Conservation (phyloP, 2,329 filamentous ascomycete species). For the Monosporascus sp. region DNA sequence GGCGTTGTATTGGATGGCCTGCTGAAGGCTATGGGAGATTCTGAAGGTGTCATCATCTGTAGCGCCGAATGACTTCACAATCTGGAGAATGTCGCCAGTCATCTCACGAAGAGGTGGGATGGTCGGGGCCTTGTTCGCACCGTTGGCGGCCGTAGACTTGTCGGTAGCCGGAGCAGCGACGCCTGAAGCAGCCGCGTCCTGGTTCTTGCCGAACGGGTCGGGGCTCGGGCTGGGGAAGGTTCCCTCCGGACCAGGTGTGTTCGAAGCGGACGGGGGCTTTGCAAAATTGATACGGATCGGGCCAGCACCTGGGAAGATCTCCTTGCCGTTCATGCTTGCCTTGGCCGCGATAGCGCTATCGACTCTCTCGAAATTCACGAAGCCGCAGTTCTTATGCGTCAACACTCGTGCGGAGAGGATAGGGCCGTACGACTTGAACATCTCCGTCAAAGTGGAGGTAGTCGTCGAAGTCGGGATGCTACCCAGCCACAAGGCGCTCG, state of each 20-base stretch:
- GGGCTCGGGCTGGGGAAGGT: constrained; percentile 88
- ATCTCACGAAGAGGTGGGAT: constrained; percentile 74
- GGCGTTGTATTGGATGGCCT: constrained; percentile 67
- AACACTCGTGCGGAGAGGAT: constrained; percentile 90
- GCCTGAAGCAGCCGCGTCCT: constrained; percentile 39
- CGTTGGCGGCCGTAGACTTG: constrained; percentile 26
- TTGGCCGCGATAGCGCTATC: constrained; percentile 91
- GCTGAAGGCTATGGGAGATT: constrained; percentile 70
- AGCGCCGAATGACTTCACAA: constrained; percentile 85
- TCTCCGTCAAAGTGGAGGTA: constrained; percentile 87
- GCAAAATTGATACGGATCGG: constrained; percentile 95
- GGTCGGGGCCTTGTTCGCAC: constrained; percentile 48
- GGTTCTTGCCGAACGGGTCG: constrained; percentile 66
- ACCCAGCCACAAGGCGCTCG: constrained; percentile 91
- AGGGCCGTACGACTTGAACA: constrained; percentile 88
- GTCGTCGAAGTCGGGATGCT: constrained; percentile 97
- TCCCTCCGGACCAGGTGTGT: constrained; percentile 84
- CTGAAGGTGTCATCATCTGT: constrained; percentile 69
- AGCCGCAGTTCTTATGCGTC: constrained; percentile 98
- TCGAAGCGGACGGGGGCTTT: constrained; percentile 86
- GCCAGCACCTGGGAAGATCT: constrained; percentile 95
- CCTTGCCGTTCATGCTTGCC: constrained; percentile 85
- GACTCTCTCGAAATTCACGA: constrained; percentile 91
- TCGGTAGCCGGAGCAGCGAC: constrained; percentile 37
- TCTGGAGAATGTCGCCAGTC: constrained; percentile 75